Conservation (phyloP, 2,329 filamentous ascomycete genomes). For the Pseudocercospora fuligena region DNA sequence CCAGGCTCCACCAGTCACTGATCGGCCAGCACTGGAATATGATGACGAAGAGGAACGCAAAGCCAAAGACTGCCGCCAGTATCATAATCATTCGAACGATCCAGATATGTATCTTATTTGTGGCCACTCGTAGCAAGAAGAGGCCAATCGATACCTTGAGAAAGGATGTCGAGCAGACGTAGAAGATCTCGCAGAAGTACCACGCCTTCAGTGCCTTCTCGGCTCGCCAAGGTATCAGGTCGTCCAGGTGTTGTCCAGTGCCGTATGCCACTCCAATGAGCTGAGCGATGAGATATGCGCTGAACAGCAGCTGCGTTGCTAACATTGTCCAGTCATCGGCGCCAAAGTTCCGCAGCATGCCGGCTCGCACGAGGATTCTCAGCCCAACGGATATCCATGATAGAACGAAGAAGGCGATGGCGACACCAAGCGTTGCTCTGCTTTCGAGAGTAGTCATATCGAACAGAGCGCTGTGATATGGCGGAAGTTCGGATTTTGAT, state of each 20-base stretch:
- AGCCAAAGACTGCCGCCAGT: constrained; percentile 52
- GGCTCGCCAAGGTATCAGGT: constrained; percentile 36
- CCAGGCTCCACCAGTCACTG: constrained; percentile 56
- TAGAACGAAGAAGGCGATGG: constrained; percentile 45
- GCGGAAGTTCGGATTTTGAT: neutral
- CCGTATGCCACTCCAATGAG: constrained; percentile 47
- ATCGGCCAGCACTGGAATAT: constrained; percentile 61
- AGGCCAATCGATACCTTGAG: constrained; percentile 59
- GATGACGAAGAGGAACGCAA: constrained; percentile 57
- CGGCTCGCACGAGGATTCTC: constrained; percentile 45
- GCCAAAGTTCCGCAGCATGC: constrained; percentile 45
- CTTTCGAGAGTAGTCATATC: constrained; percentile 19
- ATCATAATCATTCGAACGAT: constrained; percentile 55
- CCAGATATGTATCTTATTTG: constrained; percentile 50
- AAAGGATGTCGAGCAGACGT: constrained; percentile 54
- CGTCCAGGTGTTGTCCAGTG: constrained; percentile 44
- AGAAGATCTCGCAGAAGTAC: constrained; percentile 63
- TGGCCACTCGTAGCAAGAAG: constrained; percentile 59
- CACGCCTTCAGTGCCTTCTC: constrained; percentile 47
- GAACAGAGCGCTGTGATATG: neutral
- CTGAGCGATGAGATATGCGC: constrained; percentile 47
- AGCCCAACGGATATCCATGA: constrained; percentile 45
- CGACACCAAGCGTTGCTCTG: constrained; percentile 26
- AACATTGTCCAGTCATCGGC: constrained; percentile 51
- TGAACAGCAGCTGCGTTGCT: constrained; percentile 45